These are phyloP conservation scores for Solanum hybrid DNA, from an alignment of 305 asterid species.

Conservation along the genomic window DNA sequence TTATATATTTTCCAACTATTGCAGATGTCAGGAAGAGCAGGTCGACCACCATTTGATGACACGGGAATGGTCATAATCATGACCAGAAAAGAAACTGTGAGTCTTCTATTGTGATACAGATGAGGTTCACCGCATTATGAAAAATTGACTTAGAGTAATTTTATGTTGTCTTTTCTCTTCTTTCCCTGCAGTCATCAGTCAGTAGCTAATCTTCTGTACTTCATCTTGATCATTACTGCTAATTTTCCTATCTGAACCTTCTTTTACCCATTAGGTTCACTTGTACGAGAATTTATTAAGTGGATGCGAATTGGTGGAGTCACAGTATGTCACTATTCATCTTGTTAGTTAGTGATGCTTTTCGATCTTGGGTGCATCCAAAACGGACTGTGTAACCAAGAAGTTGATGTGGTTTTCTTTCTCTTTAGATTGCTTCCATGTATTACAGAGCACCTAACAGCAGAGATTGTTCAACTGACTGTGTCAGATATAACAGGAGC, in stretches of 20 bases:
- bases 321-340: slow-evolving; percentile 67
- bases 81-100: slow-evolving; percentile 97
- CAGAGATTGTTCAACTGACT: slow-evolving; percentile 93
- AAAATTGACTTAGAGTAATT: not conserved
- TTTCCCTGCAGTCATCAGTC: not conserved
- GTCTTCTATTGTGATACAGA: not conserved
- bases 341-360: slow-evolving; percentile 14
- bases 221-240: not conserved
- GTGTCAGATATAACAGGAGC: slow-evolving; percentile 82
- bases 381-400: not conserved
- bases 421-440: slow-evolving; percentile 78
- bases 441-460: slow-evolving; percentile 87
- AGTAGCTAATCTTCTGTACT: slow-evolving; percentile 8
- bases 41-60: slow-evolving; percentile 98
- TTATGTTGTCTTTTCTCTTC: not conserved
- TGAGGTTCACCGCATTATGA: not conserved
- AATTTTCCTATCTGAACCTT: slow-evolving; percentile 3
- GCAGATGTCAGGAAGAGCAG: slow-evolving; percentile 99
- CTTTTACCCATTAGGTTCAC: slow-evolving; percentile 57
- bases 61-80: slow-evolving; percentile 90
- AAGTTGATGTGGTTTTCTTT: slow-evolving; percentile 20
- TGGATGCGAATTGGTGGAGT: slow-evolving; percentile 96
- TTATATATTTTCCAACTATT: slow-evolving; percentile 9
- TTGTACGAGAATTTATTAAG: slow-evolving; percentile 83
- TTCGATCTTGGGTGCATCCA: not conserved